Conservation (phyloP, 495 filamentous ascomycete species). For the Aspergillus ellipticus region DNA sequence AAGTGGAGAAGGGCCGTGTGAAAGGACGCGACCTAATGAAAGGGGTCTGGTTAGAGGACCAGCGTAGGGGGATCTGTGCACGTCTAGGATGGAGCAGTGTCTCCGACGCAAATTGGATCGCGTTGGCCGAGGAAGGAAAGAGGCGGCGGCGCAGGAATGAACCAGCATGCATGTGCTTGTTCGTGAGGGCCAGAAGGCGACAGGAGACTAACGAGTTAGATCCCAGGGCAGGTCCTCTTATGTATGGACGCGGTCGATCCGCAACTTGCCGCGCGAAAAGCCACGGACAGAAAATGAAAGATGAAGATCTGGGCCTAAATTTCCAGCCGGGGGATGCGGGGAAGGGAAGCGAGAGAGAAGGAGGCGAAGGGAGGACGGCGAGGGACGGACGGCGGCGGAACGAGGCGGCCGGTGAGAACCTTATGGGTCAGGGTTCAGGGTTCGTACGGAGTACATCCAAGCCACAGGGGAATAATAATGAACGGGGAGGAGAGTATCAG, state of each 20-base stretch:
- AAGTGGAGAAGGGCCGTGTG: constrained; percentile 29
- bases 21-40: constrained; percentile 20
- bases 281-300: constrained; percentile 1
- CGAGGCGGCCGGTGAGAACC: constrained; percentile 15
- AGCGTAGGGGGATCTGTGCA: constrained; percentile 23
- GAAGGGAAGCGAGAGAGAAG: constrained; percentile 8
- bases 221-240: neutral
- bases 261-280: neutral
- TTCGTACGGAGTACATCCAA: no score
- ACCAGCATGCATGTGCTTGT: constrained; percentile 39
- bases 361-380: constrained; percentile 2
- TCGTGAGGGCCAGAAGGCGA: constrained; percentile 6
- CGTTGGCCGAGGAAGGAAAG: constrained; percentile 32
- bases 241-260: neutral
- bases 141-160: constrained; percentile 30
- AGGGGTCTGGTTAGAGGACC: constrained; percentile 11
- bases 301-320: constrained; percentile 4
- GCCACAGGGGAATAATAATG: no score
- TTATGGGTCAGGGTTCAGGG: neutral
- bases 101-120: constrained; percentile 16
- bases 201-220: constrained; percentile 1
- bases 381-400: neutral
- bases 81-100: constrained; percentile 11
- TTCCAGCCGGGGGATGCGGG: constrained; percentile 2
- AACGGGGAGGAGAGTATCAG: no score